Evolutionary conservation across 495 filamentous ascomycete genomes (phyloP), one percentile per base, ranked within the genome.

Genomic region (Neurospora cerealis): DNA sequence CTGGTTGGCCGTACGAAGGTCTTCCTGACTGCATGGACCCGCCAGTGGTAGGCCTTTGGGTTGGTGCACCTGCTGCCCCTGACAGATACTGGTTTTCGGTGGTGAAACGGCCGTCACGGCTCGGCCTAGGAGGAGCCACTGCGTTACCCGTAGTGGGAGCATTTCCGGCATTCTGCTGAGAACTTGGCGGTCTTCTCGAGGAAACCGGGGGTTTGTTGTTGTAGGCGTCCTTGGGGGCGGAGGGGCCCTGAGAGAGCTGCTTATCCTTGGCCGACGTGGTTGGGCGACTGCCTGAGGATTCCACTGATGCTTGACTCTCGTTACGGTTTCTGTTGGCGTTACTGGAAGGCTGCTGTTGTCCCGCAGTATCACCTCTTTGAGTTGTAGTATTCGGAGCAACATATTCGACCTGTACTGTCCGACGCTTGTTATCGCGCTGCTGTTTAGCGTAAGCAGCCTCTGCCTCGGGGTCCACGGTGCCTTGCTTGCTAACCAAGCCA

Each of bases 321-420:
- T 82, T 83, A 32, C 86, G 83, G 62, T 84, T 86, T 39, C 88
- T 86, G n/a, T 87, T 88, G 75, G 82, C 83, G 69, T 83, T 81
- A 69, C 79, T 75, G 42, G 76, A 77, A 13, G 72, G 42, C 36
- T 80, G 78, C 24, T 74, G 42, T 19, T 62, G 54, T 28, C 73
- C 72, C 46, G 81, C 75, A 11, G 81, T 39, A 60, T 88, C 86
- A n/a, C 85, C 85, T 38, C 86, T 80, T 76, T 87, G 86, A 5
- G 96, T 98, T 75, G 93, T 90, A 21, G 93, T 96, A 39, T 90
- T 89, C 44, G 96, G 96, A 48, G 93, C 92, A 70, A 99, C 96
- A 84, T 99, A 99, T 83, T 99, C 96, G 15, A 98, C 93, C 82
- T 99, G 96, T 1, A 99, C 94, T 0, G 96, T 99, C 72, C 94